A percentile compares a stretch with the other conserved stretches of the same genome.
These are phyloP conservation scores for Cyberlindnera suaveolens DNA, from an alignment of 805 yeast genomes.

Conservation along the genomic window DNA sequence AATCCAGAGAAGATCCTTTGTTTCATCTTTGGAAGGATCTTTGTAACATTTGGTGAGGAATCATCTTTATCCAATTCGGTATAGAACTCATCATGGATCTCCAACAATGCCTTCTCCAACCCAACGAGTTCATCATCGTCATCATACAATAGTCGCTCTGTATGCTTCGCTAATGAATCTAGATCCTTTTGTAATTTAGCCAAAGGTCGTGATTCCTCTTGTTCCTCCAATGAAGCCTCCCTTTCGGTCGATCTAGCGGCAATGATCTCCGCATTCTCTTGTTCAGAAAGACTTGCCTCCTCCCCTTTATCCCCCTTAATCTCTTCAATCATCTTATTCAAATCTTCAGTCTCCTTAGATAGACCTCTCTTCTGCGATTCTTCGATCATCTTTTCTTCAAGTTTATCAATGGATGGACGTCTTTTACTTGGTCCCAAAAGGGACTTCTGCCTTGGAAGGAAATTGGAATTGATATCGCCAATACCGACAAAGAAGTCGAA, in stretches of 20 bases:
- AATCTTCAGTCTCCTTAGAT: conserved; percentile 26
- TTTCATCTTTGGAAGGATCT: conserved; percentile 74
- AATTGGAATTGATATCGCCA: conserved; percentile 93
- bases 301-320: conserved; percentile 27
- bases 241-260: conserved; percentile 43
- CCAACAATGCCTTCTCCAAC: conserved; percentile 53
- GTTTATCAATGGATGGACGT: conserved; percentile 47
- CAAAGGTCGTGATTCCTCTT: conserved; percentile 75
- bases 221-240: conserved; percentile 68
- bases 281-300: conserved; percentile 30
- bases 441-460: conserved; percentile 72
- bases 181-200: conserved; percentile 76
- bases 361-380: conserved; percentile 17
- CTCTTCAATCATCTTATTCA: conserved; percentile 22
- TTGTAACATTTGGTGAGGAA: conserved; percentile 59
- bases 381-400: conserved; percentile 41
- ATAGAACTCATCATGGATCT: conserved; percentile 67
- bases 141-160: conserved; percentile 51
- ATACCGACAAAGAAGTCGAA: conserved; percentile 95
- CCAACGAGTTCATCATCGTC: conserved; percentile 73
- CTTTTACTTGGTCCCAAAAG: conserved; percentile 57
- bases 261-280: conserved; percentile 25
- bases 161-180: conserved; percentile 29
- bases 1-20: conserved; percentile 57
- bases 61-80: conserved; percentile 33